These are phyloP conservation scores for Luffa aegyptiaca DNA, from an alignment of 306 rosid species.

Conservation along the genomic window DNA sequence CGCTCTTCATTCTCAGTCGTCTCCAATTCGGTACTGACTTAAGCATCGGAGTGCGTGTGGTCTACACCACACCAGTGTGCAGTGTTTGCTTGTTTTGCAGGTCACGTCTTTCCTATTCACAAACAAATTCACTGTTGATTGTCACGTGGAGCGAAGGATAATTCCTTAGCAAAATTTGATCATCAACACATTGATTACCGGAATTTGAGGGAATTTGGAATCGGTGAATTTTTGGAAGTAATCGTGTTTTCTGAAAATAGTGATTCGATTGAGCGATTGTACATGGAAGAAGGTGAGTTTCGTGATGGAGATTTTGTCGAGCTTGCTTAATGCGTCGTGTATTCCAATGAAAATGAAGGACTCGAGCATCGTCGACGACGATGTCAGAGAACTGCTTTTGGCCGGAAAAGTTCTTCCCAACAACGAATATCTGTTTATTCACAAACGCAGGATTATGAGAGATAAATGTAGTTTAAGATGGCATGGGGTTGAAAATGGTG, in stretches of 20 bases:
- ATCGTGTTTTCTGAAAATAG: slow-evolving; percentile 37
- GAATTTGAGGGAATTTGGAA: slow-evolving; percentile 46
- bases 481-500: slow-evolving; percentile 89
- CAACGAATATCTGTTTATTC: slow-evolving; percentile 76
- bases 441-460: slow-evolving; percentile 81
- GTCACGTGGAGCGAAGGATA: no score
- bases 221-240: slow-evolving; percentile 53
- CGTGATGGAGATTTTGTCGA: slow-evolving; percentile 64
- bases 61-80: no score
- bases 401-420: slow-evolving; percentile 42
- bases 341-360: slow-evolving; percentile 73
- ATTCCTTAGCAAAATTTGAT: no score
- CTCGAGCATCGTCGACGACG: slow-evolving; percentile 41
- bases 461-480: slow-evolving; percentile 63
- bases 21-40: no score
- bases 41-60: no score
- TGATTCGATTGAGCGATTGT: slow-evolving; percentile 30
- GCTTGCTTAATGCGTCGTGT: slow-evolving; percentile 56
- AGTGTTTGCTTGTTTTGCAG: no score
- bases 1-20: no score
- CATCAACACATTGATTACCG: no score
- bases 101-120: no score
- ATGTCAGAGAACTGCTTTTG: slow-evolving; percentile 48
- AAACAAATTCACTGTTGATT: no score
- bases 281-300: slow-evolving; percentile 38